These are phyloP conservation scores for Acidomyces sp. DNA, from an alignment of 495 filamentous ascomycete genomes.

Conservation along the genomic window DNA sequence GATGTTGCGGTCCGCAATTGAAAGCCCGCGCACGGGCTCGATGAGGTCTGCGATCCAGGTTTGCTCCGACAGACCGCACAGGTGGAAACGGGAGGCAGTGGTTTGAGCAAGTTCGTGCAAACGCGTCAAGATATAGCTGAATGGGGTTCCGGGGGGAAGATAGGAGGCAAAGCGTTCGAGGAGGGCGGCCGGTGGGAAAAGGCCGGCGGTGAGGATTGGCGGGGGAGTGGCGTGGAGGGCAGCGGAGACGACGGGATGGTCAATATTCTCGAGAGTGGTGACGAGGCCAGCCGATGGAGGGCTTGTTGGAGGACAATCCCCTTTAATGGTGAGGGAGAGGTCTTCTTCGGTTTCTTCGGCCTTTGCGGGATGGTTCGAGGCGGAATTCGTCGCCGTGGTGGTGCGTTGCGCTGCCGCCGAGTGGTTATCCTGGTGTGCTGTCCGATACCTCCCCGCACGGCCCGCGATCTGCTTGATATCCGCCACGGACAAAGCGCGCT, in stretches of 20 bases:
- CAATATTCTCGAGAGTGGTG: slow-evolving; percentile 60
- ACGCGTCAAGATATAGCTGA: slow-evolving; percentile 62
- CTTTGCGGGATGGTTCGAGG: slow-evolving; percentile 4
- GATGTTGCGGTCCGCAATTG: slow-evolving; percentile 55
- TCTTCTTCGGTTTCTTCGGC: slow-evolving; percentile 16
- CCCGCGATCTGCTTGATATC: slow-evolving; percentile 93
- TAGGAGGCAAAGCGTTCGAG: slow-evolving; percentile 61
- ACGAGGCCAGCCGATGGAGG: slow-evolving; percentile 72
- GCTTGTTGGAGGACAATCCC: too few species aligned
- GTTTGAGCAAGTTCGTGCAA: slow-evolving; percentile 51
- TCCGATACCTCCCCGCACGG: slow-evolving; percentile 77
- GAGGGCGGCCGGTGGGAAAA: slow-evolving; percentile 52
- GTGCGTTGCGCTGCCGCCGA: slow-evolving; percentile 11
- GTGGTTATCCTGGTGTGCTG: slow-evolving; percentile 34
- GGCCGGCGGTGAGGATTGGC: slow-evolving; percentile 58
- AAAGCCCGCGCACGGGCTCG: slow-evolving; percentile 48
- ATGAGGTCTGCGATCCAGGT: slow-evolving; percentile 56
- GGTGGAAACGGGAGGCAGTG: slow-evolving; percentile 49
- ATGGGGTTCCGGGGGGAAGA: slow-evolving; percentile 62
- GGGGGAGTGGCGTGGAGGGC: slow-evolving; percentile 50
- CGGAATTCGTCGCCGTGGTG: background rate
- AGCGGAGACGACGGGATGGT: slow-evolving; percentile 47
- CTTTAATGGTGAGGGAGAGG: too few species aligned
- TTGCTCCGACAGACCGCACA: slow-evolving; percentile 48
- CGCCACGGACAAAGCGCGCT: slow-evolving; percentile 46